Percentiles rank a stretch among this genome's conserved stretches.
Conservation (phyloP, 805 yeast species). For the Blastobotrys mokoenaii region DNA sequence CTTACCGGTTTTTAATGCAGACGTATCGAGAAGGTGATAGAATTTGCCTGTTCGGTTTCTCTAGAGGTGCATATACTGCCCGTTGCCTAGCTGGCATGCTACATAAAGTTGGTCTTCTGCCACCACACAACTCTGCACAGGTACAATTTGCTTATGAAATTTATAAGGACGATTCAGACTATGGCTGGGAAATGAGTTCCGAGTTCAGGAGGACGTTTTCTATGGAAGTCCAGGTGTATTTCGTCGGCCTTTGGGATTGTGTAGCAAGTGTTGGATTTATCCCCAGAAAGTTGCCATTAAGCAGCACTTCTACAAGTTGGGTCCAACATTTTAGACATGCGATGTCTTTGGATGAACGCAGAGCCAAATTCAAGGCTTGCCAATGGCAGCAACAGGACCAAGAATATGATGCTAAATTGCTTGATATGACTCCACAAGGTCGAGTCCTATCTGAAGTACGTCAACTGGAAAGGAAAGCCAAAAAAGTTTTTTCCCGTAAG, state of each 20-base stretch:
- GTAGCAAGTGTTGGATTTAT: slow-evolving; percentile 57
- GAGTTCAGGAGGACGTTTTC: slow-evolving; percentile 49
- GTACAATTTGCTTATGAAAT: slow-evolving; percentile 53
- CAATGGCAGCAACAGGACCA: slow-evolving; percentile 3
- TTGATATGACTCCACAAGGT: too few relatives aligned
- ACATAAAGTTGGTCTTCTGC: slow-evolving; percentile 49
- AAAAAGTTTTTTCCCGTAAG: slow-evolving; percentile 2
- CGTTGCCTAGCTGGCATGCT: slow-evolving; percentile 58
- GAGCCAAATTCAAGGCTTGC: slow-evolving; percentile 44
- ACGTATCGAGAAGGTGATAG: slow-evolving; percentile 42
- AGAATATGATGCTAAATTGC: background rate
- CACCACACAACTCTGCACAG: slow-evolving; percentile 46
- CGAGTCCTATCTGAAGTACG: too few relatives aligned
- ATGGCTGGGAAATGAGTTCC: slow-evolving; percentile 3
- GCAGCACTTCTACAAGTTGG: slow-evolving; percentile 40
- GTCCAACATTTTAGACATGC: slow-evolving; percentile 62
- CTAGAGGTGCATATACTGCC: slow-evolving; percentile 58
- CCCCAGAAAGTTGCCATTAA: slow-evolving; percentile 52
- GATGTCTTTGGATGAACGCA: slow-evolving; percentile 53
- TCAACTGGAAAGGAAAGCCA: background rate
- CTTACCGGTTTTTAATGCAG: slow-evolving; percentile 45
- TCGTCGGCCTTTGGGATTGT: slow-evolving; percentile 62
- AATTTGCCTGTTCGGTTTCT: slow-evolving; percentile 51
- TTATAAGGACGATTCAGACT: slow-evolving; percentile 46
- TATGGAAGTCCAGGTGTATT: slow-evolving; percentile 39